Base-by-base conservation (phyloP, 345 rosid genomes). In the Sonneratia alba region DNA sequence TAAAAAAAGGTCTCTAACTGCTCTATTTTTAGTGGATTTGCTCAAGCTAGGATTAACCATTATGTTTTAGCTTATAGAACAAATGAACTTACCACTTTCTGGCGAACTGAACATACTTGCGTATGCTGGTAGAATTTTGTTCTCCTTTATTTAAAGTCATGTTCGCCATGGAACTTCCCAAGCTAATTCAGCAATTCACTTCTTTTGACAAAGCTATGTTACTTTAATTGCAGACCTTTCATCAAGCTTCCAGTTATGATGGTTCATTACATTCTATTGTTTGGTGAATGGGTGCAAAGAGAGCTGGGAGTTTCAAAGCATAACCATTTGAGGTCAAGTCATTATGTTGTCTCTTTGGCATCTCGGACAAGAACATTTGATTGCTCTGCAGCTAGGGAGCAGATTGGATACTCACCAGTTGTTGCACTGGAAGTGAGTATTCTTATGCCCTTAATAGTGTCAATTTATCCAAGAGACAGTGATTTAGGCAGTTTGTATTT, bases 361-460 rank as follows among this genome's bases (percentile, higher is more conserved):
- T 83, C 90, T 40, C 80, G 85, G 65, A 86, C 84, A 53, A 86
- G 96, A 81, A 90, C 96, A 76, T 90, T 91, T 76, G 88, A 87
- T 78, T 86, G 95, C 86, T 79, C 76, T 81, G 91, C 92, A 64
- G 96, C 98, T 65, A 80, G 72, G 73, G 88, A 82, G 77, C 84
- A 84, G 80, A 79, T 90, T 72, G 96, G 91, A 71, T 94, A 91
- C 78, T 78, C 85, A 53, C 96, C 97, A 37, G 72, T 83, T 74
- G 81, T 90, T 72, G 71, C 95, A 75, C 79, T 84, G 74, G 86
- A 84, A 72, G 98, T 91, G 84, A 81, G 91, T 79, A 8, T 68
- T 27, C 36, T 27, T 43, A 10, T 5, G 36, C 70, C 70, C 21
- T 43, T 11, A 62, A 12, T 68, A 22, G 6, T 42, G 21, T 32